These are phyloP conservation scores for Heterobasidion parviporum DNA, from an alignment of 1,284 basidiomycete genomes.

Conservation along the genomic window DNA sequence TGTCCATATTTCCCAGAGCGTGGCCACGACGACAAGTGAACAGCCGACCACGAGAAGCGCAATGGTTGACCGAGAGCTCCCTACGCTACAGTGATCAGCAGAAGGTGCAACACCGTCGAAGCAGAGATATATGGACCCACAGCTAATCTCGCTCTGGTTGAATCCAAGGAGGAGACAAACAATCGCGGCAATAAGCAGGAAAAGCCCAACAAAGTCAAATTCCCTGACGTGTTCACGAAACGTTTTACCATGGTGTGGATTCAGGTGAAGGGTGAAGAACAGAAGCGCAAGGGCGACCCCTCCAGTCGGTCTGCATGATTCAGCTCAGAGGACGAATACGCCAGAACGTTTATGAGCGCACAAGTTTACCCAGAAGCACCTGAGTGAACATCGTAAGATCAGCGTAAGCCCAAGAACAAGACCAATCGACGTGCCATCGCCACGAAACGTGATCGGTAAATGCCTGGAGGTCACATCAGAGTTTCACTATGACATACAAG, in stretches of 20 bases:
- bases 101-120: background rate
- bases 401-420: background rate
- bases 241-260: conserved; percentile 56
- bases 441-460: conserved; percentile 68
- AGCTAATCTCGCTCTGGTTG: conserved; percentile 54
- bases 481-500: background rate
- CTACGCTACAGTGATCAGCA: conserved; percentile 14
- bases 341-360: conserved; percentile 20
- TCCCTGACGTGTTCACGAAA: conserved; percentile 51
- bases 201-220: conserved; percentile 74
- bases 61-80: conserved; percentile 51
- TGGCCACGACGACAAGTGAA: conserved; percentile 41
- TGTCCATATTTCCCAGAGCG: conserved; percentile 47
- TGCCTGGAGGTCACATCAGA: conserved; percentile 15
- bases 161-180: conserved; percentile 40
- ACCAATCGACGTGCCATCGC: conserved; percentile 47
- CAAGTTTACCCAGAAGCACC: conserved; percentile 75
- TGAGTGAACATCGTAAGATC: conserved; percentile 15
- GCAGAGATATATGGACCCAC: conserved; percentile 26
- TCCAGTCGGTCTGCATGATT: background rate
- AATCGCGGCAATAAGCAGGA: conserved; percentile 64
- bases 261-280: conserved; percentile 52
- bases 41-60: conserved; percentile 63
- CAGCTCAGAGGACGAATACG: background rate
- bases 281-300: background rate